A percentile compares a stretch with the other conserved stretches of the same genome.
Evolutionary conservation across 345 rosid species (phyloP).

Genomic region (Microthlaspi erraticum): DNA sequence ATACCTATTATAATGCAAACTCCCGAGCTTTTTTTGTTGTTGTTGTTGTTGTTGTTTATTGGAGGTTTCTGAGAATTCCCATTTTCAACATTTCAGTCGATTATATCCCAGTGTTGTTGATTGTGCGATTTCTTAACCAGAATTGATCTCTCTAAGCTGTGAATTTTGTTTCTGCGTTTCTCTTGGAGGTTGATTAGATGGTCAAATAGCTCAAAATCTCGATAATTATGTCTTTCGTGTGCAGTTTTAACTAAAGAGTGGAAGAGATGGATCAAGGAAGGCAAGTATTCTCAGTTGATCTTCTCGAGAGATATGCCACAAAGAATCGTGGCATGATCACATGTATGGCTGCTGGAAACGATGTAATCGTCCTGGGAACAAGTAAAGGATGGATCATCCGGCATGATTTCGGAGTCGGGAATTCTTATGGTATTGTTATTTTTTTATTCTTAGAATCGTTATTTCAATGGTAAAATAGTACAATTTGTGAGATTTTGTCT

Average conservation of each 20-base stretch:
- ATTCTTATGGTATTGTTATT: constrained; percentile 60
- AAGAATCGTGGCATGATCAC: constrained; percentile 88
- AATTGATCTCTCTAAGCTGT: constrained; percentile 2
- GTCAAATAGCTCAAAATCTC: constrained; percentile 26
- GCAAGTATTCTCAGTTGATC: constrained; percentile 88
- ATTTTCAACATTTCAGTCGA: background rate
- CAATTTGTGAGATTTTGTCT: background rate
- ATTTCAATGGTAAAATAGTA: background rate
- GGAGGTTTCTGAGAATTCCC: background rate
- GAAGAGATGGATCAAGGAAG: constrained; percentile 73
- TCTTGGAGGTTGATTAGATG: constrained; percentile 23
- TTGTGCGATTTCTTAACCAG: background rate
- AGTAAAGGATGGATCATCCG: constrained; percentile 95
- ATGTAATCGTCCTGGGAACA: constrained; percentile 88
- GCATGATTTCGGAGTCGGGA: constrained; percentile 88
- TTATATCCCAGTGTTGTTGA: constrained; percentile 14
- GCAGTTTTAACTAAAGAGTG: constrained; percentile 11
- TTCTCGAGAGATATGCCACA: constrained; percentile 86
- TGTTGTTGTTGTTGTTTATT: too few species aligned
- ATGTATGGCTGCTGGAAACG: constrained; percentile 97
- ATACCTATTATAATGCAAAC: background rate
- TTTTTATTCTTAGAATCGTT: background rate
- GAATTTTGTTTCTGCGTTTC: background rate
- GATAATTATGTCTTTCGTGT: background rate
- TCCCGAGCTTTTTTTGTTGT: background rate